phyloP scores from a whole-genome alignment of 768 basidiomycete genomes.

The Mrakia hoshinonis region DNA sequence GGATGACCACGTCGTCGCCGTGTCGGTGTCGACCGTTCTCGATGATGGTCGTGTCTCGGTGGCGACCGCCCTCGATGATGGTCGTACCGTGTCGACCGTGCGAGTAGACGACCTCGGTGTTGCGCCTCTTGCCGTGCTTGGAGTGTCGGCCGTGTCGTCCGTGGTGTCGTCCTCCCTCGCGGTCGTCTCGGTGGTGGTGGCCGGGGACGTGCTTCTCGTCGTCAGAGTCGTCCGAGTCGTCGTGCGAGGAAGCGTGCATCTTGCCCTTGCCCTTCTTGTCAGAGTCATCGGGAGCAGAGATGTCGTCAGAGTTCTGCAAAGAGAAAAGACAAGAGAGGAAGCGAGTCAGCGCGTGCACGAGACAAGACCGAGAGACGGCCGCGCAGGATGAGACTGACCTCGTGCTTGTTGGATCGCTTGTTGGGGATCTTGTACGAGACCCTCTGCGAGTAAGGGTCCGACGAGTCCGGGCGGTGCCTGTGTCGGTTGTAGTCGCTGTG shows the following conservation, averaged over 20 bases:
- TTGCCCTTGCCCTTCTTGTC: not conserved
- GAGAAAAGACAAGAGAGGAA: not conserved
- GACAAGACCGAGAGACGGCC: not conserved
- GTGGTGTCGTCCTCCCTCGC: not conserved
- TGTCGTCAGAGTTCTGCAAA: not conserved
- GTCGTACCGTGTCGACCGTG: slow-evolving; percentile 6
- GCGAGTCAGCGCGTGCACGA: not conserved
- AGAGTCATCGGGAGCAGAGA: slow-evolving; percentile 1
- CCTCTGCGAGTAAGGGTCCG: slow-evolving; percentile 5
- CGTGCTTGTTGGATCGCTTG: not conserved
- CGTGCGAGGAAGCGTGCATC: not conserved
- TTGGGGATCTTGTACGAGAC: not conserved
- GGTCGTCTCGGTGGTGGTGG: slow-evolving; percentile 8
- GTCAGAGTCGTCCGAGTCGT: too few species aligned
- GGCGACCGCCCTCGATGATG: not conserved
- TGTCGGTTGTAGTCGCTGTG: not conserved
- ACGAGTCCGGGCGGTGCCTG: not conserved
- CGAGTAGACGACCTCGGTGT: not conserved
- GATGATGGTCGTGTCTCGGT: not conserved
- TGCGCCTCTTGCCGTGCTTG: not conserved
- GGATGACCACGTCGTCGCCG: not conserved
- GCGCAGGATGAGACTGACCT: not conserved
- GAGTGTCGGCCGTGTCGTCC: not conserved
- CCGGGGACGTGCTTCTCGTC: not conserved
- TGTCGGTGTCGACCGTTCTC: not conserved